These are phyloP conservation scores for Sclerotinia trifoliorum DNA, from an alignment of 2,329 filamentous ascomycete genomes.

Conservation along the genomic window DNA sequence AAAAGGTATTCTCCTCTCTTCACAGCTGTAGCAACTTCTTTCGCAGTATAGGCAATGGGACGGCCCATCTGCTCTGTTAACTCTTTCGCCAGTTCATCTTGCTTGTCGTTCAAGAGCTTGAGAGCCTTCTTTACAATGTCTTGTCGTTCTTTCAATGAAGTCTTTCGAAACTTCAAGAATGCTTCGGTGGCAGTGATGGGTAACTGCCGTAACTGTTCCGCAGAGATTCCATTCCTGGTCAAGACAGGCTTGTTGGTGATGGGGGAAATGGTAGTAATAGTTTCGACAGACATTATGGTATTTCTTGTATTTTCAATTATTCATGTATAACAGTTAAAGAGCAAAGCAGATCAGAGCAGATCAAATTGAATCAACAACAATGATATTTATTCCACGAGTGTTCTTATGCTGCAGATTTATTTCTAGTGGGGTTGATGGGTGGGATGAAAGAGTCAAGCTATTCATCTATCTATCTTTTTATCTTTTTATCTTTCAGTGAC, in stretches of 20 bases:
- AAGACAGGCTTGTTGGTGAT: conserved; percentile 82
- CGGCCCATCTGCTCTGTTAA: conserved; percentile 94
- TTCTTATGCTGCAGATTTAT: conserved; percentile 10
- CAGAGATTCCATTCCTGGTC: conserved; percentile 71
- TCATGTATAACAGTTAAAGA: neutral
- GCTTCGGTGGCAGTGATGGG: conserved; percentile 70
- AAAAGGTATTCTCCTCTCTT: conserved; percentile 83
- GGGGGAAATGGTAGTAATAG: conserved; percentile 80
- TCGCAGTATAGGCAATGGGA: conserved; percentile 81
- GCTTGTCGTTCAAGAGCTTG: conserved; percentile 63
- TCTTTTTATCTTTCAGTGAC: conserved; percentile 9
- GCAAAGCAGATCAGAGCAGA: neutral
- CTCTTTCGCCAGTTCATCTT: conserved; percentile 80
- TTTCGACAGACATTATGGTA: conserved; percentile 60
- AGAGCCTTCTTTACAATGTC: conserved; percentile 79
- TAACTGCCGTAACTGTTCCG: conserved; percentile 68
- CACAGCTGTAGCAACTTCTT: conserved; percentile 81
- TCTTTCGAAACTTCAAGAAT: conserved; percentile 75
- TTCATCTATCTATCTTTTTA: too few relatives aligned
- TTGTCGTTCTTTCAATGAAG: conserved; percentile 71
- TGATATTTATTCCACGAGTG: neutral
- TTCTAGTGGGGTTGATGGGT: conserved; percentile 11
- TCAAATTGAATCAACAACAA: neutral
- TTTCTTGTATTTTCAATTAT: neutral
- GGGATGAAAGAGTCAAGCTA: conserved; percentile 8